Evolutionary conservation across 768 basidiomycete species (phyloP).

Genomic region (Neoboletus brunneissimus): DNA sequence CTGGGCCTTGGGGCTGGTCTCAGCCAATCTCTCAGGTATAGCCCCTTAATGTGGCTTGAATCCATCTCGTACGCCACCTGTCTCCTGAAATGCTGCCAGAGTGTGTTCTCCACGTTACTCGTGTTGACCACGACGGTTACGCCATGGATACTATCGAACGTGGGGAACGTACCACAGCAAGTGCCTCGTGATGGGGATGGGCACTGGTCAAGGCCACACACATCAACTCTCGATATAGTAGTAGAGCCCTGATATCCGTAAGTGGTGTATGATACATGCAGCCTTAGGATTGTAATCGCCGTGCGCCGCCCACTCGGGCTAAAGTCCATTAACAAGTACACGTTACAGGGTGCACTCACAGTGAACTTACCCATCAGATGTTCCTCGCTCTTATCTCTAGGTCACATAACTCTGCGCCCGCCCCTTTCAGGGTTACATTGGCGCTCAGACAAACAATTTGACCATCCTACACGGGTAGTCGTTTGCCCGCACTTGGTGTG

Average conservation of each 20-base stretch:
- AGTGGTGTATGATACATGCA: background rate
- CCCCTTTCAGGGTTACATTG: background rate
- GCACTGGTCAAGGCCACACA: background rate
- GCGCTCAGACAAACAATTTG: background rate
- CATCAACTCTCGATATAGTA: background rate
- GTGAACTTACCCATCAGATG: background rate
- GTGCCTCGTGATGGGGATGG: background rate
- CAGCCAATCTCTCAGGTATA: background rate
- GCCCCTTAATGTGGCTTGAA: background rate
- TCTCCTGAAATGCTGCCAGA: background rate
- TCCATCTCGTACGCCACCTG: background rate
- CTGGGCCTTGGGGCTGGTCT: background rate
- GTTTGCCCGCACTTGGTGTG: background rate
- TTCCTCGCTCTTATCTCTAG: background rate
- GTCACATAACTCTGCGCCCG: background rate
- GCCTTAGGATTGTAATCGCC: background rate
- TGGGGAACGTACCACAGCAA: background rate
- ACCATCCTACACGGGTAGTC: background rate
- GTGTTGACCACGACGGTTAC: background rate
- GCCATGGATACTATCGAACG: background rate
- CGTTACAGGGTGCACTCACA: conserved; percentile 3
- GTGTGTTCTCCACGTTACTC: background rate
- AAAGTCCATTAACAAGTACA: background rate
- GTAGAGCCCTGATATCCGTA: background rate
- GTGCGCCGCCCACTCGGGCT: background rate